Evolutionary conservation across 208 protist species (phyloP).

Genomic region (Leishmania gerbilli): DNA sequence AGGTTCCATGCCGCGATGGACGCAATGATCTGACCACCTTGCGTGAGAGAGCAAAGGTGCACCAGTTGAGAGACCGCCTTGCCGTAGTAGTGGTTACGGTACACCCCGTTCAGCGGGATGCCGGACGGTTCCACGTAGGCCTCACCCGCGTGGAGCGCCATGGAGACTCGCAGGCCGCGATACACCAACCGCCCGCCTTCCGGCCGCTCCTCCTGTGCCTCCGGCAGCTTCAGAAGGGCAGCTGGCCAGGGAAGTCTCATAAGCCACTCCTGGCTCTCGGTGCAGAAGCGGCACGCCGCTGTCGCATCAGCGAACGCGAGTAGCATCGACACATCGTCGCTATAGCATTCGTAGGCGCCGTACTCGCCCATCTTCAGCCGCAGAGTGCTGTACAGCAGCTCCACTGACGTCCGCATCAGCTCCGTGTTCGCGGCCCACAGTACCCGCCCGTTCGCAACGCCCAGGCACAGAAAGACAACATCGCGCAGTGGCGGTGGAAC

Average conservation of each 20-base stretch:
- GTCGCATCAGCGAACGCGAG: slow-evolving; percentile 75
- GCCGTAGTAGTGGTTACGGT: slow-evolving; percentile 85
- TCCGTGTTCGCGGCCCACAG: slow-evolving; percentile 72
- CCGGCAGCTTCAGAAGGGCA: slow-evolving; percentile 45
- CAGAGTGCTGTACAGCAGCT: slow-evolving; percentile 63
- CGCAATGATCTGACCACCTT: slow-evolving; percentile 83
- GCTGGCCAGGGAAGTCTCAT: slow-evolving; percentile 77
- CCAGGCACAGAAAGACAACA: slow-evolving; percentile 78
- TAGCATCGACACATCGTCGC: slow-evolving; percentile 79
- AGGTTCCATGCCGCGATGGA: slow-evolving; percentile 70
- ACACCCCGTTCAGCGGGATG: slow-evolving; percentile 45
- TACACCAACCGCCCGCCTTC: slow-evolving; percentile 36
- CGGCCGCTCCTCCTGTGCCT: slow-evolving; percentile 37
- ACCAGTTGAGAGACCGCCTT: slow-evolving; percentile 81
- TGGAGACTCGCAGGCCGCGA: slow-evolving; percentile 69
- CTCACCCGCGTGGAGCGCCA: slow-evolving; percentile 81
- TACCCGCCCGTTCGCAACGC: slow-evolving; percentile 47
- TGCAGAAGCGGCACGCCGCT: slow-evolving; percentile 81
- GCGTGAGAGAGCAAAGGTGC: slow-evolving; percentile 59
- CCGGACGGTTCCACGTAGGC: slow-evolving; percentile 68
- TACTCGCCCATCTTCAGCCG: slow-evolving; percentile 86
- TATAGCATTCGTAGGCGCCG: slow-evolving; percentile 85
- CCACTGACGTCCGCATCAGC: slow-evolving; percentile 54
- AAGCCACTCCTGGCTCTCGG: slow-evolving; percentile 79
- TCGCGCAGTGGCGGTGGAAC: slow-evolving; percentile 59